phyloP scores from a whole-genome alignment of 2,329 filamentous ascomycete genomes.

The Fusarium fracticaudum region DNA sequence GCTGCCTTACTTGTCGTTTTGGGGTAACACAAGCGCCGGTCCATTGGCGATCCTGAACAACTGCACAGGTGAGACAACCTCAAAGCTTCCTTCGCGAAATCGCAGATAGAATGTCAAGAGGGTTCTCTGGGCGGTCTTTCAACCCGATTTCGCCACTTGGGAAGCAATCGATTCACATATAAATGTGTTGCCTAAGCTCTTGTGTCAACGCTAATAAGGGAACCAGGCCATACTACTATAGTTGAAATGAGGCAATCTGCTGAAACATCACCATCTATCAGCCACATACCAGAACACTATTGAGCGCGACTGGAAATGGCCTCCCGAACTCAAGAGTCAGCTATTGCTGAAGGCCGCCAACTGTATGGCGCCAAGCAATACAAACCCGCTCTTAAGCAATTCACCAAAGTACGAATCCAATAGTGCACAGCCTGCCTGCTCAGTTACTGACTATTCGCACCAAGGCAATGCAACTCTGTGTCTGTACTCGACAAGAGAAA shows the following conservation, averaged over 20 bases:
- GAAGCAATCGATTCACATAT: background rate
- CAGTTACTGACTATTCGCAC: slow-evolving; percentile 22
- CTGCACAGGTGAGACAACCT: slow-evolving; percentile 22
- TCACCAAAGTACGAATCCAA: slow-evolving; percentile 47
- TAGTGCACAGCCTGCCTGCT: background rate
- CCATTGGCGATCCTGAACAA: background rate
- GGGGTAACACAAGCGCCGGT: background rate
- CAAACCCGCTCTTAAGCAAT: slow-evolving; percentile 49
- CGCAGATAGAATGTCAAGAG: background rate
- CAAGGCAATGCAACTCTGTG: slow-evolving; percentile 51
- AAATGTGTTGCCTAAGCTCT: background rate
- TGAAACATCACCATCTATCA: background rate
- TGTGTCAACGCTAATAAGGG: background rate
- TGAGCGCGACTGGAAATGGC: slow-evolving; percentile 13
- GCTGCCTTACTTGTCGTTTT: background rate
- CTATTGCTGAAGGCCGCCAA: slow-evolving; percentile 47
- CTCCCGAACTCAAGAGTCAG: slow-evolving; percentile 40
- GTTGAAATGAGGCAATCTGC: background rate
- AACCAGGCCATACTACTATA: background rate
- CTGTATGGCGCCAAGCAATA: slow-evolving; percentile 48
- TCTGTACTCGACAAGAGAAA: slow-evolving; percentile 47
- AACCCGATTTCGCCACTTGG: slow-evolving; percentile 10
- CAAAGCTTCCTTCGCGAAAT: slow-evolving; percentile 1
- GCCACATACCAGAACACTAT: background rate
- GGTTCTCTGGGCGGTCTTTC: background rate